These are phyloP conservation scores for Chaetomiaceae sp. DNA, from an alignment of 2,329 filamentous ascomycete genomes.

Conservation along the genomic window DNA sequence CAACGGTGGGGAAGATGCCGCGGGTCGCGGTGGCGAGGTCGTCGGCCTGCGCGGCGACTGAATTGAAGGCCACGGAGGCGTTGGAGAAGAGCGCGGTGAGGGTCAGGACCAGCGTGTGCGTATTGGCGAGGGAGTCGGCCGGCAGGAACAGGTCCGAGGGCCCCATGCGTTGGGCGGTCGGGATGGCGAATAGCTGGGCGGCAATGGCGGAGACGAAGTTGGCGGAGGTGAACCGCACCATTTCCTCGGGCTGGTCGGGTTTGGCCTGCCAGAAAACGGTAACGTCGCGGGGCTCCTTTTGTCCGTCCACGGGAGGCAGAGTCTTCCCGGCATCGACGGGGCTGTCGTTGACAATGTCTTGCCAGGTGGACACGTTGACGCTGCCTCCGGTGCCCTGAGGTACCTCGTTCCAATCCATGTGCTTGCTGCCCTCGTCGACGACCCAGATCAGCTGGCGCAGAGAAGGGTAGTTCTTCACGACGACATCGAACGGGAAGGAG, in stretches of 20 bases:
- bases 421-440: constrained; percentile 79
- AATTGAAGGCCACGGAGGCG: constrained; percentile 80
- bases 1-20: constrained; percentile 71
- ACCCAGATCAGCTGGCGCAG: constrained; percentile 85
- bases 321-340: constrained; percentile 52
- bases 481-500: constrained; percentile 70
- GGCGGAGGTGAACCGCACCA: constrained; percentile 73
- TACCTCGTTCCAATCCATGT: constrained; percentile 92
- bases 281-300: constrained; percentile 47
- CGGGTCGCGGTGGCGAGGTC: constrained; percentile 68
- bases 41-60: constrained; percentile 67
- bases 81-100: constrained; percentile 80
- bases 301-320: constrained; percentile 57
- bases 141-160: constrained; percentile 77
- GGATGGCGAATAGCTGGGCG: constrained; percentile 69
- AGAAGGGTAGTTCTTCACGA: constrained; percentile 61
- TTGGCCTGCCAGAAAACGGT: constrained; percentile 62
- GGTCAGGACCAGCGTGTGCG: constrained; percentile 73
- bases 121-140: constrained; percentile 71
- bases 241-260: constrained; percentile 51
- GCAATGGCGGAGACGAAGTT: constrained; percentile 87
- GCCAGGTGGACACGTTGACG: constrained; percentile 85
- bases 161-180: constrained; percentile 65
- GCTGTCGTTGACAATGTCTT: constrained; percentile 73
- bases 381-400: constrained; percentile 68